Base-by-base conservation (phyloP, 2,329 filamentous ascomycete genomes). In the Thielaviopsis punctulata region DNA sequence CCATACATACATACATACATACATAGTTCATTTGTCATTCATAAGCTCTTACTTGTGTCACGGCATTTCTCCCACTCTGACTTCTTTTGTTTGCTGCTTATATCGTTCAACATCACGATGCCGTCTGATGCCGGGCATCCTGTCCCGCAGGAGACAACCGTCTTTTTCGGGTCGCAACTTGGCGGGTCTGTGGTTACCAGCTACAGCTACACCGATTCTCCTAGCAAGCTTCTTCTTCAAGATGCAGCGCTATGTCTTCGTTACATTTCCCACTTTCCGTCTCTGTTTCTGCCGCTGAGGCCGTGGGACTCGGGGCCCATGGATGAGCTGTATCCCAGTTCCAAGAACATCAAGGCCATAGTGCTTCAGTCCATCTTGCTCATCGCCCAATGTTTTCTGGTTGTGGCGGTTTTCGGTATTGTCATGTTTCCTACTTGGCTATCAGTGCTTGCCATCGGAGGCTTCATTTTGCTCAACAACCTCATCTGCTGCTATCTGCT, bases 281-380 rank as follows among this genome's bases (percentile, higher is more conserved):
- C 74, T 62, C 67, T 84, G 33, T 52, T 85, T n/a, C 68, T 73
- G 58, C 82, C 82, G 0, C 45, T 80, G 7, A 63, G 61, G 13
- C 73, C 79, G 1, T 67, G 67, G 51, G 68, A 69, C 43, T 76
- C 75, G 1, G 74, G 68, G 13, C 59, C 69, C 48, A 66, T 84
- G 46, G 79, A 81, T 58, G 84, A 89, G 65, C 66, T 87, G 18
- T 74, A 79, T 55, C 71, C 72, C 1, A 80, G 75, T 0, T 54
- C 59, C 13, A 62, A 65, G 44, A 87, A 87, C 57, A 30, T 79
- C 1, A 72, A 70, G 57, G 75, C 72, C 53, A 62, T 86, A 21
- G 59, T 64, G 15, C 60, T 83, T 5, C 84, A 88, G 58, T 27
- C 68, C 2, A 51, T 84, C 41, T 69, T 87, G 3, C 61, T 73